Base-by-base conservation (phyloP, 805 yeast species). In the Zygoascus flipseniorum region DNA sequence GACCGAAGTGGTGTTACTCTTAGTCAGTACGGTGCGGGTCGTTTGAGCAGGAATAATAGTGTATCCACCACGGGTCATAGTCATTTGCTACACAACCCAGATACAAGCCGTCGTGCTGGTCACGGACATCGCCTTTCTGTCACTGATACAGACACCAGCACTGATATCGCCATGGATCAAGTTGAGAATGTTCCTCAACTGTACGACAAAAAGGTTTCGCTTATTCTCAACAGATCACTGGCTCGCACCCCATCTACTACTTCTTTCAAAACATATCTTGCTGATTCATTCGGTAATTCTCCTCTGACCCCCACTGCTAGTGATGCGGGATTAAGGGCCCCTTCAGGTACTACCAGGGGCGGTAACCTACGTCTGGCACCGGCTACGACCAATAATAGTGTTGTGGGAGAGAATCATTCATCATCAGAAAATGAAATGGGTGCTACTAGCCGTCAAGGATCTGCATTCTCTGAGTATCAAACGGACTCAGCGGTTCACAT, bases 121-220 rank as follows among this genome's bases (percentile, higher is more conserved):
- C 62, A 65, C 48, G 61, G 64, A 19, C 78, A 72, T 55, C 67
- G 62, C 54, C 64, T 75, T 16, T 65, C 75, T 2, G 66, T 66
- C 2, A 83, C 92, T 41, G 95, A 85, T 56, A 85, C 92, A 0
- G 75, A 73, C 50, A 73, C 75, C 32, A 79, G 84, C 47, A 73
- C 62, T 43, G 72, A 75, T 2, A 75, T 75, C 26, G 70, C 72
- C 23, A 66, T 75, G 3, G 72, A 76, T 19, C 79, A 81, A n/a
- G 74, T 76, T 57, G 89, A 84, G 57, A 79, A 85, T 1, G 89
- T 84, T 1, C 90, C 93, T 0, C 86, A 82, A 61, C 76, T 86
- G 0, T 86, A 86, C 63, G 95, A 86, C 64, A 84, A 83, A 66
- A 85, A 85, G 65, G 93, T 85, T 1, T 81, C 88, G 31, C 78